These are phyloP conservation scores for Ogataea thermomethanolica DNA, from an alignment of 805 yeast species.

Conservation along the genomic window DNA sequence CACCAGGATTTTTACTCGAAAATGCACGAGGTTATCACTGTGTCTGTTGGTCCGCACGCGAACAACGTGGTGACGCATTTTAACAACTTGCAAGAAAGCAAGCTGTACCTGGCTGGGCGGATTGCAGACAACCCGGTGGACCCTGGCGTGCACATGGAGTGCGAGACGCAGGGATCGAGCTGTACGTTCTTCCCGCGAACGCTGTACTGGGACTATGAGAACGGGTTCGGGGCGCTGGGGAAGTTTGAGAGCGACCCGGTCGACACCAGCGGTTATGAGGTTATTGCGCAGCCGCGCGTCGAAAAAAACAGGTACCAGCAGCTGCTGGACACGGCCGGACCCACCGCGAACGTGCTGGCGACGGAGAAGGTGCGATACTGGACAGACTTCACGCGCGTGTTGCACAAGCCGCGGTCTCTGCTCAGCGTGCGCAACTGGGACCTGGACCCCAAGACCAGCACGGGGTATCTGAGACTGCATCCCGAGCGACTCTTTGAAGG, in stretches of 20 bases:
- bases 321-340: slow-evolving; percentile 50
- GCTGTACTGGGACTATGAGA: slow-evolving; percentile 72
- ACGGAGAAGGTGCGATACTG: slow-evolving; percentile 54
- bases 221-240: slow-evolving; percentile 72
- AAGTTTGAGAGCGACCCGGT: slow-evolving; percentile 44
- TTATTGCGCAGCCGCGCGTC: slow-evolving; percentile 31
- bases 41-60: slow-evolving; percentile 69
- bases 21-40: slow-evolving; percentile 73
- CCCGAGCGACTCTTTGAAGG: slow-evolving; percentile 41
- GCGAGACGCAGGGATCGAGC: slow-evolving; percentile 39
- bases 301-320: slow-evolving; percentile 58
- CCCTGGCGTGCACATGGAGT: slow-evolving; percentile 45
- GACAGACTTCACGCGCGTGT: slow-evolving; percentile 74
- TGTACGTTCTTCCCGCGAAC: slow-evolving; percentile 79
- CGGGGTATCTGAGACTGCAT: slow-evolving; percentile 23
- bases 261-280: slow-evolving; percentile 10
- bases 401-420: slow-evolving; percentile 60
- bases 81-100: slow-evolving; percentile 74
- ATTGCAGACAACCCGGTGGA: slow-evolving; percentile 32
- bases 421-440: slow-evolving; percentile 59
- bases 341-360: slow-evolving; percentile 35
- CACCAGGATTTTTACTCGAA: slow-evolving; percentile 2
- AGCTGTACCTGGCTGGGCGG: slow-evolving; percentile 48
- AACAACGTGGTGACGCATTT: slow-evolving; percentile 78
- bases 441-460: slow-evolving; percentile 35